Evolutionary conservation across 1,284 basidiomycete species (phyloP).

Genomic region (Porodaedalea pini): DNA sequence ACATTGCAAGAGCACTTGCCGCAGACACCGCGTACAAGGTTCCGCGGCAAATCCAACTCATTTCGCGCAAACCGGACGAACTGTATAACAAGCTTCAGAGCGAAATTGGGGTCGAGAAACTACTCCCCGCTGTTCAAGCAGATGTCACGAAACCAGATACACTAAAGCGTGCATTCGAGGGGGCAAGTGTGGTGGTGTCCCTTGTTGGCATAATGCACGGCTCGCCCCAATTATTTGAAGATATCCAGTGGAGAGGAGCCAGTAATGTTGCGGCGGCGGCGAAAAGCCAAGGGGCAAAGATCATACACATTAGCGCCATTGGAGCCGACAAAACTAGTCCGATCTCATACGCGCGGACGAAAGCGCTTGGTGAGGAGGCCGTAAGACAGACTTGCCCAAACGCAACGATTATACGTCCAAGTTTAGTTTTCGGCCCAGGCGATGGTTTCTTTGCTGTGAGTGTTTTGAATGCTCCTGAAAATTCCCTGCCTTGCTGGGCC

Average conservation of each 20-base stretch:
- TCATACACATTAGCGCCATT: conserved; percentile 62
- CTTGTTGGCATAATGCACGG: conserved; percentile 65
- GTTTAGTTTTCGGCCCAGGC: conserved; percentile 68
- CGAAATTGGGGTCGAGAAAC: conserved; percentile 26
- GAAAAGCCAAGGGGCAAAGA: conserved; percentile 44
- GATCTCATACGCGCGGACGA: conserved; percentile 56
- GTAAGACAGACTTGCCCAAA: conserved; percentile 45
- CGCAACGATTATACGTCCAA: conserved; percentile 63
- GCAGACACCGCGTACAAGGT: conserved; percentile 28
- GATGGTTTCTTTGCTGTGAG: conserved; percentile 69
- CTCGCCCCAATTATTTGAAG: conserved; percentile 49
- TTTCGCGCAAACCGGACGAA: conserved; percentile 49
- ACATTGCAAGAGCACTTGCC: conserved; percentile 48
- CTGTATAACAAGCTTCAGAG: conserved; percentile 33
- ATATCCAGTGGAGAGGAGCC: conserved; percentile 60
- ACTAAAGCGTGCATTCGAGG: conserved; percentile 45
- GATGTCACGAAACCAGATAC: conserved; percentile 52
- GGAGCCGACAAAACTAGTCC: conserved; percentile 48
- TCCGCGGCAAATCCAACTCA: conserved; percentile 44
- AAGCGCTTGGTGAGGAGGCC: conserved; percentile 57
- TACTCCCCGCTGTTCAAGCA: conserved; percentile 45
- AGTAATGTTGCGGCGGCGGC: conserved; percentile 57
- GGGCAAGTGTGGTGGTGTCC: conserved; percentile 55
- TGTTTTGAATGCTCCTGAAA: conserved; percentile 1
- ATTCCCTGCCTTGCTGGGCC: conserved; percentile 7